Evolutionary conservation across 495 filamentous ascomycete species (phyloP).

Genomic region (Aspergillus avenaceus): DNA sequence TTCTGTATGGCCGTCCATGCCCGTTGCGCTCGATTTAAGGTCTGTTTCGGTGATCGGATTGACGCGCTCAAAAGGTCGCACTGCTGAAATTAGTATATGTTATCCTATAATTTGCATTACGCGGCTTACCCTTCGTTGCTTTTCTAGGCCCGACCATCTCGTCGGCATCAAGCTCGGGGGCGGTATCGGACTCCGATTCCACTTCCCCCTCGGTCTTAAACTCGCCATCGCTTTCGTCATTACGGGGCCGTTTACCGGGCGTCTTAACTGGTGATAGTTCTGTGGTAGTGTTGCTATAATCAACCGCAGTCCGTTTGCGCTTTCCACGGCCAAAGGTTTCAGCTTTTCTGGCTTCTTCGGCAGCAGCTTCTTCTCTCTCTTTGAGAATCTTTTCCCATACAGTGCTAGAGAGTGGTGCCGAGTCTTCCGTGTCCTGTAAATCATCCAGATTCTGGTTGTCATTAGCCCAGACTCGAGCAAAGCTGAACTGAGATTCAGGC

Average conservation of each 20-base stretch:
- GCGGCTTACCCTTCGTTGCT: constrained; percentile 19
- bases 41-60: constrained; percentile 13
- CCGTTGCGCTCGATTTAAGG: constrained; percentile 15
- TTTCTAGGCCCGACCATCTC: constrained; percentile 10
- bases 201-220: constrained; percentile 18
- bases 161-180: constrained; percentile 11
- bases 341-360: constrained; percentile 58
- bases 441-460: constrained; percentile 63
- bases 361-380: constrained; percentile 73
- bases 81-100: constrained; percentile 15
- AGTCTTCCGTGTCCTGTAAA: constrained; percentile 48
- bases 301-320: constrained; percentile 48
- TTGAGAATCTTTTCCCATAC: constrained; percentile 88
- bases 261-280: constrained; percentile 24
- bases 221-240: constrained; percentile 33
- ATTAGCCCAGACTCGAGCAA: constrained; percentile 90
- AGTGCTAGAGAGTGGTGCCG: constrained; percentile 41
- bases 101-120: not conserved
- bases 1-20: constrained; percentile 42
- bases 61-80: constrained; percentile 39
- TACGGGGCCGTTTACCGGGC: constrained; percentile 18
- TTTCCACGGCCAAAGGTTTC: constrained; percentile 82
- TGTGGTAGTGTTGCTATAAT: constrained; percentile 20
- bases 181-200: constrained; percentile 25
- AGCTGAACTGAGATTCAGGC: constrained; percentile 76